phyloP scores from a whole-genome alignment of 108 stramenopile species.

The Cyclotella distinguenda region DNA sequence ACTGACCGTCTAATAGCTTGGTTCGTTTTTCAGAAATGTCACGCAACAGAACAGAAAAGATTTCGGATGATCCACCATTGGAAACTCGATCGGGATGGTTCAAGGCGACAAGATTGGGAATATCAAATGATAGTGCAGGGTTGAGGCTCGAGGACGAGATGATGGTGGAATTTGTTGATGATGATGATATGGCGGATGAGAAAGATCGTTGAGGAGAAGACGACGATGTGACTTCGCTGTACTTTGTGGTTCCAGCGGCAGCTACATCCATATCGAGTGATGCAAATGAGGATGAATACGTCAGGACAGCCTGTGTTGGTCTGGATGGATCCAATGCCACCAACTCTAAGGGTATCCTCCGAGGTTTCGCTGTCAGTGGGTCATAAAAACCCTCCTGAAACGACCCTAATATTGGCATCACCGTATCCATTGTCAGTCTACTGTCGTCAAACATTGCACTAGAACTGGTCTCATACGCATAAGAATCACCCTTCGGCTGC shows the following conservation, averaged over 20 bases:
- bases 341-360: constrained; percentile 80
- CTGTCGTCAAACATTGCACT: constrained; percentile 25
- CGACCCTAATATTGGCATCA: constrained; percentile 71
- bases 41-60: constrained; percentile 61
- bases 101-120: constrained; percentile 73
- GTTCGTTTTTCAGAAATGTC: constrained; percentile 50
- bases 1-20: constrained; percentile 66
- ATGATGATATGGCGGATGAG: constrained; percentile 38
- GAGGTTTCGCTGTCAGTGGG: constrained; percentile 78
- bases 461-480: background rate
- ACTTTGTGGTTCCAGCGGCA: constrained; percentile 36
- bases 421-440: constrained; percentile 50
- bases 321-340: constrained; percentile 67
- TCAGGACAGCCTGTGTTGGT: constrained; percentile 52
- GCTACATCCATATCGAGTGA: constrained; percentile 41
- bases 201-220: constrained; percentile 50
- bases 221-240: constrained; percentile 40
- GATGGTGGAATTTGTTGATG: constrained; percentile 38
- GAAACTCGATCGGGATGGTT: constrained; percentile 76
- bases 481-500: constrained; percentile 16
- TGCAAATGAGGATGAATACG: constrained; percentile 51
- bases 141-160: constrained; percentile 34
- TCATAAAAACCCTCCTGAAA: constrained; percentile 87
- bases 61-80: constrained; percentile 82
- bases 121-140: constrained; percentile 75